A percentile compares a stretch with the other conserved stretches of the same genome.
These are phyloP conservation scores for Botryobasidium botryosum DNA, from an alignment of 768 basidiomycete genomes.

Conservation along the genomic window DNA sequence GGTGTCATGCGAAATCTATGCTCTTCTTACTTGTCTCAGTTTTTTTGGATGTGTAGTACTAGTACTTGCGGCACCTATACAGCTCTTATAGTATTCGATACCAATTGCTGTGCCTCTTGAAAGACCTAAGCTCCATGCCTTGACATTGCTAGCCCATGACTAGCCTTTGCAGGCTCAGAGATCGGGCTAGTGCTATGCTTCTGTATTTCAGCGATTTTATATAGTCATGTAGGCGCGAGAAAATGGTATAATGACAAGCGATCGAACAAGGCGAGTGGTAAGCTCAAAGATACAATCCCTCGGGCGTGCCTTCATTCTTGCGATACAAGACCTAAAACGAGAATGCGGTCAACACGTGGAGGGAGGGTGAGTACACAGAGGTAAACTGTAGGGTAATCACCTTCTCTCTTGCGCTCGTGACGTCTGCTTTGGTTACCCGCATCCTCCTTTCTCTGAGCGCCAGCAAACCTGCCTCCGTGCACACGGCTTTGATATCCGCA, in stretches of 20 bases:
- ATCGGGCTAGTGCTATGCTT: too few species aligned
- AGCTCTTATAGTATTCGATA: too few species aligned
- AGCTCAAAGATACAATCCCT: slow-evolving; percentile 58
- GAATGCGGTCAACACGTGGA: slow-evolving; percentile 9
- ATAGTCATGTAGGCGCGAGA: neutral
- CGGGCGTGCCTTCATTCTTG: slow-evolving; percentile 95
- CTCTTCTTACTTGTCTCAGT: too few species aligned
- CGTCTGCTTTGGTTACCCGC: slow-evolving; percentile 84
- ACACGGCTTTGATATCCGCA: slow-evolving; percentile 98
- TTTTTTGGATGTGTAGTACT: too few species aligned
- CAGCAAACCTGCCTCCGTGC: slow-evolving; percentile 93
- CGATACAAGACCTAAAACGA: slow-evolving; percentile 58
- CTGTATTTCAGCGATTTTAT: neutral
- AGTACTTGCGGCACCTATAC: too few species aligned
- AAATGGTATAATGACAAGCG: neutral
- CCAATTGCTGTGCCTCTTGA: too few species aligned
- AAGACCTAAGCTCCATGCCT: too few species aligned
- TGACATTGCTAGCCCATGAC: too few species aligned
- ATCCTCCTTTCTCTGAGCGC: slow-evolving; percentile 89
- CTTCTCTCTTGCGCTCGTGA: slow-evolving; percentile 85
- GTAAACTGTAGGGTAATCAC: slow-evolving; percentile 24
- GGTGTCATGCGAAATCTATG: too few species aligned
- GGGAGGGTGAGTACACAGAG: neutral
- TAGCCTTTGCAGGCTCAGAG: too few species aligned
- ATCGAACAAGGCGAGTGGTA: neutral